phyloP scores from a whole-genome alignment of 2,329 filamentous ascomycete species.

The Corynespora cassiicola region DNA sequence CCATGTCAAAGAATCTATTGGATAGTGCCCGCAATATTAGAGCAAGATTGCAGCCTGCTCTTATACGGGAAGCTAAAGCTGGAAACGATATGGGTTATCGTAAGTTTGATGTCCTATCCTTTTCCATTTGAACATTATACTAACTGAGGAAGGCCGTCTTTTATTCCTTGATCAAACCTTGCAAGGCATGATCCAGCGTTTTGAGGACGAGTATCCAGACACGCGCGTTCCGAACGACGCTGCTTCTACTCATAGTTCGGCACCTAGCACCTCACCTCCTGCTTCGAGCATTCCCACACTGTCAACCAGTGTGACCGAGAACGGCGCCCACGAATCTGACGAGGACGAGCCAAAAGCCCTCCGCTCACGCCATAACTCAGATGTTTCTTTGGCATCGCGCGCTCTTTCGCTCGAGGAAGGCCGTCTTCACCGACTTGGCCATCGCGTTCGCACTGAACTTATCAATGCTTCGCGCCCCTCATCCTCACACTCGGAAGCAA shows the following conservation, averaged over 20 bases:
- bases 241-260: constrained; percentile 37
- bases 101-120: constrained; percentile 53
- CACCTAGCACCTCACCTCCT: constrained; percentile 37
- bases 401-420: constrained; percentile 73
- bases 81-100: constrained; percentile 80
- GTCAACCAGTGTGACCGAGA: constrained; percentile 35
- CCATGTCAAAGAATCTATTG: constrained; percentile 91
- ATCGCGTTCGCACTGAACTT: constrained; percentile 70
- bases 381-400: constrained; percentile 71
- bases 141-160: constrained; percentile 66
- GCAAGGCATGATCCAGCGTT: constrained; percentile 89
- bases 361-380: constrained; percentile 66
- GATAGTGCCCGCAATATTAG: constrained; percentile 89
- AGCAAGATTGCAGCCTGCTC: constrained; percentile 79
- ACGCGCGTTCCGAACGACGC: constrained; percentile 63
- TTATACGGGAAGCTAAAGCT: constrained; percentile 74
- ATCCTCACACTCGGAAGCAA: constrained; percentile 26
- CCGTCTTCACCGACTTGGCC: constrained; percentile 71
- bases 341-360: constrained; percentile 52
- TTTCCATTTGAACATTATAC: constrained; percentile 5
- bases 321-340: constrained; percentile 43
- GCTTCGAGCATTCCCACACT: constrained; percentile 36
- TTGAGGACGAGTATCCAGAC: constrained; percentile 95
- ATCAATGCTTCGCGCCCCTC: constrained; percentile 48
- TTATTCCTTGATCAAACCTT: constrained; percentile 89